Evolutionary conservation across 441 rosid species (phyloP), one percentile per base, ranked within the genome.

Genomic region (Francoa sonchifolia): DNA sequence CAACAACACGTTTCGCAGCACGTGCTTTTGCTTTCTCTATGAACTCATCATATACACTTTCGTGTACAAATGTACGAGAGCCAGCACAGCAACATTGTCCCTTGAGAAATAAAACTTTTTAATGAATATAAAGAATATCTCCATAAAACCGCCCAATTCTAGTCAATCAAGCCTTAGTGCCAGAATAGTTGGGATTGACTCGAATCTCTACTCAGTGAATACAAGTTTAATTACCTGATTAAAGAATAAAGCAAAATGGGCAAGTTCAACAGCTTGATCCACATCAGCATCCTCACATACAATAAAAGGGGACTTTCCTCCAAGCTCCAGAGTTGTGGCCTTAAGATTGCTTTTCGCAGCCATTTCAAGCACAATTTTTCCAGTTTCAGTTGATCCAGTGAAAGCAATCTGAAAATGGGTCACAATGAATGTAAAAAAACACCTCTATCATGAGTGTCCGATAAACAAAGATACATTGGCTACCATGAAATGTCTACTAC

Each of bases 41-140:
- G 47, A 85, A 81, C 61, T 81, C 93, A 37, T 81, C 95, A 17
- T 81, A 78, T 18, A 85, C 77, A 33, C 66, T 69, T 54, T 85
- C 93, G 33, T 85, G 93, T 32, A 85, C 93, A 42, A 29, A 85
- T 10, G 86, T 80, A 0, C 89, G 83, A 33, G 95, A 85, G 33
- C 95, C 93, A 8, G 93, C 93, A 6, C 89, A 81, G 65, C 95
- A 85, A 38, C 93, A 78, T 45, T 85, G 95, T 9, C 95, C 95
- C 93, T 84, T 66, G 20, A 64, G 35, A 35, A 8, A 52, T 34
- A 11, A n/a, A n/a, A n/a, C n/a, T n/a, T n/a, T n/a, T n/a, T n/a
- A n/a, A n/a, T n/a, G n/a, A n/a, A n/a, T n/a, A n/a, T n/a, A n/a
- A n/a, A n/a, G n/a, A n/a, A n/a, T n/a, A n/a, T n/a, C n/a, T n/a